A percentile compares a stretch with the other conserved stretches of the same genome.
These are phyloP conservation scores for Leucosporidium scottii DNA, from an alignment of 768 basidiomycete species.

Conservation along the genomic window DNA sequence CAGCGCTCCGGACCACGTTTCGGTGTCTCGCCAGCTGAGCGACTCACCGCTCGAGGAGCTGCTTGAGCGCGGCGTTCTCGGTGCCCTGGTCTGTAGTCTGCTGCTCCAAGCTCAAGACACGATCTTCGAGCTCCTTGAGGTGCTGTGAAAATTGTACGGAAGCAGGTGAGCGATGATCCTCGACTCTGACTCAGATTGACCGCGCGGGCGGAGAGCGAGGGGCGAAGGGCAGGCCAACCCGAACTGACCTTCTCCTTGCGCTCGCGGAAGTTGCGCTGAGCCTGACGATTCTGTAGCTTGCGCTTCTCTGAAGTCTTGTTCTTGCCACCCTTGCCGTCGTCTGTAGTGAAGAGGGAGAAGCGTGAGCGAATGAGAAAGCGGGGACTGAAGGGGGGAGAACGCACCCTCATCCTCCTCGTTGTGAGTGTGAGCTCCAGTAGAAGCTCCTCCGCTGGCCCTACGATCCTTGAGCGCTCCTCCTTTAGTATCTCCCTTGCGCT, in stretches of 20 bases:
- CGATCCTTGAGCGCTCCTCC: background rate
- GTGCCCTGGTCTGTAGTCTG: slow-evolving; percentile 3
- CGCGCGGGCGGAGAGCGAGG: background rate
- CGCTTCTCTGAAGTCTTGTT: slow-evolving; percentile 50
- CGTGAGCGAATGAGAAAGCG: background rate
- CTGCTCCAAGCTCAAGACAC: slow-evolving; percentile 23
- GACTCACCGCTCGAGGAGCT: slow-evolving; percentile 22
- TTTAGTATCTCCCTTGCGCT: background rate
- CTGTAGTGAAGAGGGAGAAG: no score
- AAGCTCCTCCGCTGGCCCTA: background rate
- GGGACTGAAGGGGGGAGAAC: background rate
- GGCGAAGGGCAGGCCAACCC: background rate
- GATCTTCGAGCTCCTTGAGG: slow-evolving; percentile 52
- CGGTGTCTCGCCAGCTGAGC: no score
- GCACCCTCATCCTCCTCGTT: slow-evolving; percentile 13
- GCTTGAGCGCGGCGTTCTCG: slow-evolving; percentile 31
- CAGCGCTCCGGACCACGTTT: background rate
- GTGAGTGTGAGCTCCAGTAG: background rate
- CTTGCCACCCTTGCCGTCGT: slow-evolving; percentile 20
- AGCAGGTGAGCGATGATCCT: background rate
- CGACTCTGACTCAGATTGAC: background rate
- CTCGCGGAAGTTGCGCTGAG: slow-evolving; percentile 94
- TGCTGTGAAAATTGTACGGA: slow-evolving; percentile 50
- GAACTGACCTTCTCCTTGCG: slow-evolving; percentile 61
- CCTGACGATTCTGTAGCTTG: slow-evolving; percentile 94